Evolutionary conservation across 495 filamentous ascomycete genomes (phyloP).

Genomic region (Physcia stellaris): DNA sequence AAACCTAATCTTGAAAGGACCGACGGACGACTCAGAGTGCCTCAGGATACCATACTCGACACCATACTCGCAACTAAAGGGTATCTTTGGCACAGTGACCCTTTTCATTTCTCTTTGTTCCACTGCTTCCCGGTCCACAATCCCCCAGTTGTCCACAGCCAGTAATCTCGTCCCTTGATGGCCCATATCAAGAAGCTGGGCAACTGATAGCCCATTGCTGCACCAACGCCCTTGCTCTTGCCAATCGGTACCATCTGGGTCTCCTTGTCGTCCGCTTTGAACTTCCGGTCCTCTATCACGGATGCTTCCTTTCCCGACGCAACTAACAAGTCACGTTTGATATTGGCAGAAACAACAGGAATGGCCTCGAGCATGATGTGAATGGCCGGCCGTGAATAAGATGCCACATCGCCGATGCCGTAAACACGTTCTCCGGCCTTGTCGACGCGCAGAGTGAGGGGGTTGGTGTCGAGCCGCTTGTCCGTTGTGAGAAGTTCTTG

Average conservation of each 20-base stretch:
- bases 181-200: constrained; percentile 14
- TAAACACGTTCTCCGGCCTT: constrained; percentile 39
- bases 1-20: no score
- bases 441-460: constrained; percentile 14
- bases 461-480: constrained; percentile 32
- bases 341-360: constrained; percentile 5
- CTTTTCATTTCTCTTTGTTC: no score
- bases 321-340: constrained; percentile 7
- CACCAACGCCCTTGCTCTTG: constrained; percentile 15
- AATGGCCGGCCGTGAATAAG: constrained; percentile 11
- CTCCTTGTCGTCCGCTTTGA: constrained; percentile 18
- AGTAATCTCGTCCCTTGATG: constrained; percentile 13
- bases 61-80: no score
- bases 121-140: no score
- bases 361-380: constrained; percentile 6
- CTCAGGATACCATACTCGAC: no score
- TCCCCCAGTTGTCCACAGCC: constrained; percentile 12
- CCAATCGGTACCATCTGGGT: constrained; percentile 20
- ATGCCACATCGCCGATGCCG: constrained; percentile 35
- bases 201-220: constrained; percentile 15
- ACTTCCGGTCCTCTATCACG: no score
- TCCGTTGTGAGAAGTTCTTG: constrained; percentile 26
- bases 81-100: no score
- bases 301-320: constrained; percentile 4
- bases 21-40: no score